Evolutionary conservation across 108 stramenopile species (phyloP).

Genomic region (Mediolabrus comicus): DNA sequence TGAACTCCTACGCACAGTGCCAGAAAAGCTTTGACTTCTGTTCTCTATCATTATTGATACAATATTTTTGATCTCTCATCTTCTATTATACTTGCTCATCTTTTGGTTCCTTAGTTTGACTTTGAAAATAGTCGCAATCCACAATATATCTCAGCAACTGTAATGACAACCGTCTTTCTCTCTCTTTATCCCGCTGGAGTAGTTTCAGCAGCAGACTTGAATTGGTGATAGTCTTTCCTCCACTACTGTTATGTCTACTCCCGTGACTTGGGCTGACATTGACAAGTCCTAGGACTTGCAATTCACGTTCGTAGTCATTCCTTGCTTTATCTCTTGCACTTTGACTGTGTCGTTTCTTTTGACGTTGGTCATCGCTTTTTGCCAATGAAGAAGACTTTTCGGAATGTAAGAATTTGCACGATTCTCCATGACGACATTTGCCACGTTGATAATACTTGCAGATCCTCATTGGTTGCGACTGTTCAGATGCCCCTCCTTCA

Average conservation of each 20-base stretch:
- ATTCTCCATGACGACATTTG: constrained; percentile 41
- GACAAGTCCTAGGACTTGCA: constrained; percentile 37
- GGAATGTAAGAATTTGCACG: constrained; percentile 47
- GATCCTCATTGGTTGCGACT: constrained; percentile 4
- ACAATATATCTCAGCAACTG: constrained; percentile 80
- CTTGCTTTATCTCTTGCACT: constrained; percentile 39
- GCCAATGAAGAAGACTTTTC: background rate
- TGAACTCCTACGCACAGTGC: constrained; percentile 51
- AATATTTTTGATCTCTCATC: background rate
- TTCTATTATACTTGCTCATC: background rate
- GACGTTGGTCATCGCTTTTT: background rate
- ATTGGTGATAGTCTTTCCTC: constrained; percentile 17
- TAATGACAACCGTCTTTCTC: constrained; percentile 70
- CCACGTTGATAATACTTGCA: constrained; percentile 47
- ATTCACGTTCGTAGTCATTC: constrained; percentile 21
- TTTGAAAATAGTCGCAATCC: constrained; percentile 64
- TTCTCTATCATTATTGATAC: background rate
- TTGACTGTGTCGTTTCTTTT: constrained; percentile 19
- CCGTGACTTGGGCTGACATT: constrained; percentile 12
- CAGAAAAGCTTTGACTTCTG: constrained; percentile 19
- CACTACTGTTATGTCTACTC: constrained; percentile 5
- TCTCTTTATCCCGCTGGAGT: constrained; percentile 65
- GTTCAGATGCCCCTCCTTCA: background rate
- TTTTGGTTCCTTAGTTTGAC: background rate
- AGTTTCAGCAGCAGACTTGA: constrained; percentile 67